phyloP scores from a whole-genome alignment of 179 eudicot species.

The Amaranthus tricolor region DNA sequence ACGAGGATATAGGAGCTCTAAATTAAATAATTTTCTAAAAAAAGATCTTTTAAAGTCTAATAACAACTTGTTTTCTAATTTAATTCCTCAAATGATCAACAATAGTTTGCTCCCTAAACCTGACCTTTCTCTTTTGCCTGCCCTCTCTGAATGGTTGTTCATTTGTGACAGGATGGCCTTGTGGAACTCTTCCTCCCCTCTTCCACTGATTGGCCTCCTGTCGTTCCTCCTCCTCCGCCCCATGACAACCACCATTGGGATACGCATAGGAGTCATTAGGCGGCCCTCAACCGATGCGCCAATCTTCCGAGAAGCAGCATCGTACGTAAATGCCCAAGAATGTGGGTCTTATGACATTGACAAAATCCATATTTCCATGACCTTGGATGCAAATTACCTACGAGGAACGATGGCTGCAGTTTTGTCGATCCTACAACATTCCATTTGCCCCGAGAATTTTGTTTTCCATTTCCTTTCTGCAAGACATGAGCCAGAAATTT shows the following conservation, averaged over 20 bases:
- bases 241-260: constrained; percentile 14
- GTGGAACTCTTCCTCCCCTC: constrained; percentile 8
- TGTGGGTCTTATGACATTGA: constrained; percentile 19
- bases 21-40: background rate
- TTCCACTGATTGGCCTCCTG: constrained; percentile 22
- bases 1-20: background rate
- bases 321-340: constrained; percentile 18
- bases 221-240: constrained; percentile 21
- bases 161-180: constrained; percentile 23
- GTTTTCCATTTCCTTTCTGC: constrained; percentile 43
- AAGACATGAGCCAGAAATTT: constrained; percentile 27
- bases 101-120: background rate
- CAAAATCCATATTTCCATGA: constrained; percentile 43
- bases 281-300: constrained; percentile 18
- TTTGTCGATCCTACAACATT: constrained; percentile 43
- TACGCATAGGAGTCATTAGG: constrained; percentile 28
- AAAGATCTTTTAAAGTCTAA: background rate
- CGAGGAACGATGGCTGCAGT: constrained; percentile 50
- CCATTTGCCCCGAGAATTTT: constrained; percentile 41
- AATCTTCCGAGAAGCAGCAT: constrained; percentile 32
- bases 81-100: constrained; percentile 5
- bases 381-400: constrained; percentile 44
- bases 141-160: background rate
- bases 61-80: background rate
- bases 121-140: background rate